Evolutionary conservation across 2,329 filamentous ascomycete genomes (phyloP), one percentile per base, ranked within the genome.

Genomic region (Calonectria naviculata): DNA sequence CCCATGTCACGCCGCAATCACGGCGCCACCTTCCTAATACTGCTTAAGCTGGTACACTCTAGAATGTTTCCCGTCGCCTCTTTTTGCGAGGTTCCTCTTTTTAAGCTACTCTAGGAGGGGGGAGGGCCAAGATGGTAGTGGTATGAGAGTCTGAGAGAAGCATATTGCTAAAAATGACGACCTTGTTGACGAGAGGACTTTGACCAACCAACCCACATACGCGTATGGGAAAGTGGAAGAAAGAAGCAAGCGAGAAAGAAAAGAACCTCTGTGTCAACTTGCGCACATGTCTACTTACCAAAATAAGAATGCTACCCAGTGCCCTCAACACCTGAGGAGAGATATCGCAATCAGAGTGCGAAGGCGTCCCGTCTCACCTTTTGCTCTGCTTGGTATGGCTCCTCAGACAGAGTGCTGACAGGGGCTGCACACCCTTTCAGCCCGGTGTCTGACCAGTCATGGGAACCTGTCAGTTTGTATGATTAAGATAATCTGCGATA

Each of bases 11-110:
- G 41, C 58, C 58, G 12, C 29, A 44, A 21, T 41, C 56, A 34
- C 47, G 66, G 67, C 66, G 67, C 28, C 70, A 78, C 76, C 76
- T 78, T 78, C 76, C 75, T 76, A 62, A 68, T 77, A 44, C 52
- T 61, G 65, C 74, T 54, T 74, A 72, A 68, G 21, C 28, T 24
- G 41, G 56, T 41, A 34, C 56, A 34, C 71, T 68, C 68, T 71
- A 72, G 62, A 72, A 74, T 52, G 21, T 9, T 49, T 42, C 41
- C 58, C 21, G 54, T 44, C n/a, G 34, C 46, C 56, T 31, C 47
- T 21, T n/a, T 24, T 26, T 49, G 46, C 28, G 9, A 38, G 26
- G 61, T 26, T 69, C 61, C 61, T 69, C 46, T 69, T 65, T 68
- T 65, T 65, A 65, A 69, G 64, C 56, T 63, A 56, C 15, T 19